phyloP scores from a whole-genome alignment of 2,329 filamentous ascomycete genomes.

The Aspergillus arachidicola region DNA sequence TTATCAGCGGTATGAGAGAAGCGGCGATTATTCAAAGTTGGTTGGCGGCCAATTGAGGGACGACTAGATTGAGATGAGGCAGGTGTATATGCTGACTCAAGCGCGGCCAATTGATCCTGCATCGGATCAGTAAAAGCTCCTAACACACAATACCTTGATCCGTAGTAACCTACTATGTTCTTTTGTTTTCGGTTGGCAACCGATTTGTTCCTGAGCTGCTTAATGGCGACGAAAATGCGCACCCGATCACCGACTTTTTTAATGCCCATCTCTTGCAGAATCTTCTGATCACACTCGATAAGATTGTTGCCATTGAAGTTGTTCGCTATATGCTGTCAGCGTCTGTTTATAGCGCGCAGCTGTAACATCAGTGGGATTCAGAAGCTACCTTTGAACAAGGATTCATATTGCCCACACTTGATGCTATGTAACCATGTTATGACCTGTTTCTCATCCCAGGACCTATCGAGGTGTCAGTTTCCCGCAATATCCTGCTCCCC shows the following conservation, averaged over 20 bases:
- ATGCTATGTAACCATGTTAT: conserved; percentile 89
- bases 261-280: conserved; percentile 96
- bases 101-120: conserved; percentile 79
- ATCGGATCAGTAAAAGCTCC: conserved; percentile 19
- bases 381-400: conserved; percentile 71
- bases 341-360: not conserved
- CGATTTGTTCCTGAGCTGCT: conserved; percentile 76
- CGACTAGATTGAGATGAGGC: conserved; percentile 66
- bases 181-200: conserved; percentile 79
- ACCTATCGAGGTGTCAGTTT: conserved; percentile 44
- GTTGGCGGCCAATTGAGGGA: conserved; percentile 58
- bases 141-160: no score
- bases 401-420: conserved; percentile 91
- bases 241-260: conserved; percentile 97
- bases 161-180: conserved; percentile 67
- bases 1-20: conserved; percentile 56
- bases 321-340: conserved; percentile 58
- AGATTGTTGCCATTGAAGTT: conserved; percentile 98
- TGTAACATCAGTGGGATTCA: not conserved
- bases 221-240: conserved; percentile 82
- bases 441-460: conserved; percentile 88
- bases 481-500: not conserved
- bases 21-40: conserved; percentile 59
- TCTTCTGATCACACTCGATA: conserved; percentile 94
- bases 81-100: conserved; percentile 68